These are phyloP conservation scores for Spinellus fusiger DNA, from an alignment of 192 early-diverging fungal genomes.

Conservation along the genomic window DNA sequence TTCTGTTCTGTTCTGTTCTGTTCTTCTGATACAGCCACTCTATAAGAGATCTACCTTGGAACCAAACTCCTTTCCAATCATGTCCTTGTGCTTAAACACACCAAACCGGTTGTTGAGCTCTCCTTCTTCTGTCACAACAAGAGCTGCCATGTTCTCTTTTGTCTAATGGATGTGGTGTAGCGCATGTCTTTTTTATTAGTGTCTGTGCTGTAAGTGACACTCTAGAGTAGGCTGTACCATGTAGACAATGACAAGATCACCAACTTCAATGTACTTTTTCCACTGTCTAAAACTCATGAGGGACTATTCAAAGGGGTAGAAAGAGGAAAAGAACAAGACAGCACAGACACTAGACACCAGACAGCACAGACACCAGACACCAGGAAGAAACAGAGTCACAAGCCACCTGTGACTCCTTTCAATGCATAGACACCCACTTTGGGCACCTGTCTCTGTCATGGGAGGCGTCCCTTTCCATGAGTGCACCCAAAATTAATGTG, in stretches of 20 bases:
- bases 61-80: constrained; percentile 87
- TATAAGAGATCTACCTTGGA: constrained; percentile 51
- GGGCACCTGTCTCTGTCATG: too few species aligned
- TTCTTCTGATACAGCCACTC: too few species aligned
- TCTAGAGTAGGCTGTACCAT: too few species aligned
- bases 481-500: too few species aligned
- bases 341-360: too few species aligned
- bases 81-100: constrained; percentile 67
- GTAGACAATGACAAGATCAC: constrained; percentile 75
- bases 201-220: too few species aligned
- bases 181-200: too few species aligned
- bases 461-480: too few species aligned
- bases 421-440: too few species aligned
- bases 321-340: neutral
- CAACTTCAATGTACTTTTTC: constrained; percentile 57
- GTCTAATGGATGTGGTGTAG: constrained; percentile 41
- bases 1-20: neutral
- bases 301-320: neutral
- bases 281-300: constrained; percentile 28
- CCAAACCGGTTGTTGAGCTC: constrained; percentile 78
- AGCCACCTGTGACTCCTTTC: too few species aligned
- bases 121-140: constrained; percentile 54
- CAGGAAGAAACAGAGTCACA: too few species aligned
- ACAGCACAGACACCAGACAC: too few species aligned
- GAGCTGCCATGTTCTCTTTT: constrained; percentile 62